These are phyloP conservation scores for Vicia faba DNA, from an alignment of 306 rosid species.

Conservation along the genomic window DNA sequence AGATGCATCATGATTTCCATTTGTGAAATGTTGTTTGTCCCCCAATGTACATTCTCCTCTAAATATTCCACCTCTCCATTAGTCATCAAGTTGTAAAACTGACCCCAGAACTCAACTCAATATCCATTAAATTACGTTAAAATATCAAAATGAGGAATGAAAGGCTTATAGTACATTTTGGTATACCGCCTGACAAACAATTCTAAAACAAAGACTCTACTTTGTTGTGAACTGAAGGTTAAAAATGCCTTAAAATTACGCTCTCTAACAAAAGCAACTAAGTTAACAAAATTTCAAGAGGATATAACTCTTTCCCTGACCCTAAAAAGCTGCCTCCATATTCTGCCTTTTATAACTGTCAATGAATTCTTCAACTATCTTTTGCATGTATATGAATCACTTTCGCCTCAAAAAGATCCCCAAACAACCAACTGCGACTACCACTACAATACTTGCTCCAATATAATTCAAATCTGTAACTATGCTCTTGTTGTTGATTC, in stretches of 20 bases:
- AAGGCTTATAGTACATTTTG: conserved; percentile 2
- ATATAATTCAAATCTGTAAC: conserved; percentile 42
- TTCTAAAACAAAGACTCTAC: conserved; percentile 25
- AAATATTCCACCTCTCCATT: too few species aligned
- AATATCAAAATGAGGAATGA: not conserved
- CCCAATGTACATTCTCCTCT: not conserved
- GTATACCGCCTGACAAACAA: conserved; percentile 20
- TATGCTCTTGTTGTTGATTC: conserved; percentile 53
- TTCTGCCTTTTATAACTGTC: conserved; percentile 37
- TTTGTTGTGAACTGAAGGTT: conserved; percentile 25
- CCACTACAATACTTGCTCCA: conserved; percentile 45
- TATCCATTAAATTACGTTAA: conserved; percentile 13
- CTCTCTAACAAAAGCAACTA: conserved; percentile 30
- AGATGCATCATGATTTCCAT: not conserved
- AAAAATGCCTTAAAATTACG: conserved; percentile 31
- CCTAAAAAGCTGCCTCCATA: conserved; percentile 38
- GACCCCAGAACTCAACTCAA: conserved; percentile 12
- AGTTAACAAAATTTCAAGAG: conserved; percentile 44
- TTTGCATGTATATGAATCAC: conserved; percentile 41
- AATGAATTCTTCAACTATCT: conserved; percentile 41
- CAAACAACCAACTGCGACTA: conserved; percentile 64
- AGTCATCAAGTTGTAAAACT: conserved; percentile 16
- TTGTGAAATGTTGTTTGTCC: conserved; percentile 1
- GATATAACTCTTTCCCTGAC: conserved; percentile 36
- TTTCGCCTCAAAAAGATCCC: conserved; percentile 60